Conservation (phyloP, 2,329 filamentous ascomycete genomes). For the Monilinia fructigena region DNA sequence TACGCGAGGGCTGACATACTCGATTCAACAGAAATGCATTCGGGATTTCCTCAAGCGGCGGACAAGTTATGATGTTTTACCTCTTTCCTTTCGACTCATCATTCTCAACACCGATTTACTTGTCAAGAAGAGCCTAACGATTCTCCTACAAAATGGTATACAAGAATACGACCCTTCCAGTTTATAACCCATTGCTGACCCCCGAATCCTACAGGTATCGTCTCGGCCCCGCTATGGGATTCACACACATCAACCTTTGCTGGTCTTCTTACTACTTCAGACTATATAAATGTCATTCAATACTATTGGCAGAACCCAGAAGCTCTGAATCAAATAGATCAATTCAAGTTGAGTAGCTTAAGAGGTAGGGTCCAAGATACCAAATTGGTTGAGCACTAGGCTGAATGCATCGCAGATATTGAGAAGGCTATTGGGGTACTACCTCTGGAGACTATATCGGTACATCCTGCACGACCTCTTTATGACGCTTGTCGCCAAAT, state of each 20-base stretch:
- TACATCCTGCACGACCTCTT: constrained; percentile 83
- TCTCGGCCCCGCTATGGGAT: constrained; percentile 96
- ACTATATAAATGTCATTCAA: constrained; percentile 98
- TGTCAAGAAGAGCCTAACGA: constrained; percentile 95
- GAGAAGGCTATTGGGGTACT: constrained; percentile 89
- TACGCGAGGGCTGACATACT: constrained; percentile 36
- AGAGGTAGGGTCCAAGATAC: constrained; percentile 59
- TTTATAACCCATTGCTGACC: constrained; percentile 14
- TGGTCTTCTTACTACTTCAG: constrained; percentile 88
- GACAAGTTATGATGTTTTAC: constrained; percentile 96
- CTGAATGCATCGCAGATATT: constrained; percentile 63
- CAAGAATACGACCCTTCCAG: not conserved
- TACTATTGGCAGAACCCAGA: constrained; percentile 98
- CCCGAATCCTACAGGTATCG: constrained; percentile 67
- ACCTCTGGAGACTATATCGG: constrained; percentile 93
- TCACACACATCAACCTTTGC: constrained; percentile 90
- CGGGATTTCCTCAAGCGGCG: constrained; percentile 94
- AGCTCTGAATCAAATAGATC: constrained; percentile 83
- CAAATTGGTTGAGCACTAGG: constrained; percentile 21
- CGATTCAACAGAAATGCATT: constrained; percentile 68
- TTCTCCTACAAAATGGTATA: constrained; percentile 89
- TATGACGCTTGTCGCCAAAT: constrained; percentile 95
- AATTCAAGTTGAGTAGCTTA: constrained; percentile 88
- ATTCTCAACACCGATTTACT: constrained; percentile 92
- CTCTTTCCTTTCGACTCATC: constrained; percentile 92